Conservation (phyloP, 2,329 filamentous ascomycete species). For the Ophiocordyceps sinensis region DNA sequence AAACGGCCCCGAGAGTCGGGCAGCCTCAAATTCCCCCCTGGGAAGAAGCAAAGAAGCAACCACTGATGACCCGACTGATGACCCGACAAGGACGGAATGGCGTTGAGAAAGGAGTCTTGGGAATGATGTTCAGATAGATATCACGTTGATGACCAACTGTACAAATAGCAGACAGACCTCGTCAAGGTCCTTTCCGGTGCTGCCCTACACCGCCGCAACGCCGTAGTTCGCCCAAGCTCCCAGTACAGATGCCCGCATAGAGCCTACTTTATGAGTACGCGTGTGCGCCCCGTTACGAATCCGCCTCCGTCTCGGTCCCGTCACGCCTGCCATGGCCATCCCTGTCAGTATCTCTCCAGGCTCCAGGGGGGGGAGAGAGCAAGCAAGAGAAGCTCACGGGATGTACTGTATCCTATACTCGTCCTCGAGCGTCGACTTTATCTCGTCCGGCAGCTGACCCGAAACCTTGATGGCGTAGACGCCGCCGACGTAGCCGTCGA, state of each 20-base stretch:
- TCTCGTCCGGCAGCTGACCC: slow-evolving; percentile 58
- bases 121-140: slow-evolving; percentile 2
- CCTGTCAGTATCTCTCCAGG: slow-evolving; percentile 1
- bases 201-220: slow-evolving; percentile 11
- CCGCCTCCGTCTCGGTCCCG: slow-evolving; percentile 38
- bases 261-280: too few relatives aligned
- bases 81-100: neutral
- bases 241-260: neutral
- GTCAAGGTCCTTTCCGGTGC: neutral
- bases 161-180: neutral
- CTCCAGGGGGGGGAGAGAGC: slow-evolving; percentile 23
- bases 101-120: slow-evolving; percentile 3
- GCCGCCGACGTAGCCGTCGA: slow-evolving; percentile 77
- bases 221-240: slow-evolving; percentile 14
- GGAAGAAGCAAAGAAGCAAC: slow-evolving; percentile 35
- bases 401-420: slow-evolving; percentile 52
- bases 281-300: slow-evolving; percentile 16
- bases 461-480: slow-evolving; percentile 93
- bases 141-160: slow-evolving; percentile 2
- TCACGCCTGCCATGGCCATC: slow-evolving; percentile 29
- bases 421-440: slow-evolving; percentile 44
- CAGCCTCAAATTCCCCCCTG: slow-evolving; percentile 29
- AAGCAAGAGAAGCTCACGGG: slow-evolving; percentile 39
- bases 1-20: slow-evolving; percentile 42
- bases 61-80: slow-evolving; percentile 3